Conservation (phyloP, 1,284 basidiomycete genomes). For the Mycosarcoma mackinlayi region DNA sequence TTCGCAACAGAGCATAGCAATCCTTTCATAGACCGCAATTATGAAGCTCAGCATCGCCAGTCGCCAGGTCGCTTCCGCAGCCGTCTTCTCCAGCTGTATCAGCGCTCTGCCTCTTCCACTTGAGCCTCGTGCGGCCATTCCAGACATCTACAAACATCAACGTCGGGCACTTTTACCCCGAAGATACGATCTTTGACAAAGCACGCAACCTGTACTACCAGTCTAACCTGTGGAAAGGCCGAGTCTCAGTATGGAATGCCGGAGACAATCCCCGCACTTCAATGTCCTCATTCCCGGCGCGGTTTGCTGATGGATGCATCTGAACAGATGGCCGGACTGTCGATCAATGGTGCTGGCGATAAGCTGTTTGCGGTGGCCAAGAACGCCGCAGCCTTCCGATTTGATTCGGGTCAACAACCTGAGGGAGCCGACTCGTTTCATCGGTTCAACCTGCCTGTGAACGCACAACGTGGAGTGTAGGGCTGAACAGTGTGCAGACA, state of each 20-base stretch:
- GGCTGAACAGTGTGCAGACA: constrained; percentile 54
- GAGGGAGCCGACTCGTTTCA: constrained; percentile 61
- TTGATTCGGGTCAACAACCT: constrained; percentile 46
- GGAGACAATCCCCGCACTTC: constrained; percentile 42
- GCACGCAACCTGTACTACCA: constrained; percentile 60
- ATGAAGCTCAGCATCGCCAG: constrained; percentile 32
- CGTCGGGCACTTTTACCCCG: constrained; percentile 60
- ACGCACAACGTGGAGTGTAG: constrained; percentile 50
- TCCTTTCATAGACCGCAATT: constrained; percentile 9
- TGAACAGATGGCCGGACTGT: constrained; percentile 65
- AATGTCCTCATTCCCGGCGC: constrained; percentile 59
- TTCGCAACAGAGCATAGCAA: no score
- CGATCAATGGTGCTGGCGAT: constrained; percentile 50
- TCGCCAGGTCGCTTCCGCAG: constrained; percentile 21
- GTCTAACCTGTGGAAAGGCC: constrained; percentile 64
- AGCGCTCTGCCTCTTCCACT: constrained; percentile 9
- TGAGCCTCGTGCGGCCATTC: constrained; percentile 21
- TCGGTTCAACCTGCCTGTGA: constrained; percentile 58
- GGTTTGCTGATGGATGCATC: constrained; percentile 54
- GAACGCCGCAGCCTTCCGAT: constrained; percentile 59
- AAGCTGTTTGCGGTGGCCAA: constrained; percentile 63
- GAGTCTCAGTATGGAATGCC: constrained; percentile 50
- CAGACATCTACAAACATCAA: constrained; percentile 55
- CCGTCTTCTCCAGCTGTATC: constrained; percentile 8
- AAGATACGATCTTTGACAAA: constrained; percentile 60